Evolutionary conservation across 768 basidiomycete species (phyloP).

Genomic region (Coprinellus aureogranulatus): DNA sequence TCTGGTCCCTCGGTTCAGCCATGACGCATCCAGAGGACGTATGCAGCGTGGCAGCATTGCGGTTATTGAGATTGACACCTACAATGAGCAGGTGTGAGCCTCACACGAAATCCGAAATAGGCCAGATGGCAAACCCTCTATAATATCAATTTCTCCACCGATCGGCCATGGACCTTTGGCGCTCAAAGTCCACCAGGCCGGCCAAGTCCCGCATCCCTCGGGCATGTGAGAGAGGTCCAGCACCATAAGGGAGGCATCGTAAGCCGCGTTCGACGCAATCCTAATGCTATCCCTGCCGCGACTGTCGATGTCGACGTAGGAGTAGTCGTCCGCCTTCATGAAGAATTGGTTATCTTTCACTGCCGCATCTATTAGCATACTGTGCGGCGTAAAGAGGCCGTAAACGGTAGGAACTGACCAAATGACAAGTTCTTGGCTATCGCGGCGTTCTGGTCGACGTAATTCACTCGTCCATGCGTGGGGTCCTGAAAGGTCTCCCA

Average conservation of each 20-base stretch:
- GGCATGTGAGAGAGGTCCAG: slow-evolving; percentile 63
- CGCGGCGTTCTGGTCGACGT: slow-evolving; percentile 45
- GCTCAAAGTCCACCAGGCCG: slow-evolving; percentile 62
- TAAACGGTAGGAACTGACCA: slow-evolving; percentile 29
- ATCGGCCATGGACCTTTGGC: slow-evolving; percentile 52
- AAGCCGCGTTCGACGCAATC: slow-evolving; percentile 45
- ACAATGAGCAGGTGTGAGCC: slow-evolving; percentile 2
- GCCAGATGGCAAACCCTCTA: slow-evolving; percentile 42
- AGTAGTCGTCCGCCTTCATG: slow-evolving; percentile 53
- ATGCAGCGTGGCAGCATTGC: slow-evolving; percentile 55
- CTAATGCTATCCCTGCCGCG: slow-evolving; percentile 60
- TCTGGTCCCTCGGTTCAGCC: slow-evolving; percentile 37
- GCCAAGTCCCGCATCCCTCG: slow-evolving; percentile 58
- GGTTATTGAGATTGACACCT: slow-evolving; percentile 49
- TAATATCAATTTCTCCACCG: slow-evolving; percentile 62
- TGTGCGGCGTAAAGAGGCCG: no score
- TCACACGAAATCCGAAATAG: neutral
- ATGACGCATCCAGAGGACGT: slow-evolving; percentile 50
- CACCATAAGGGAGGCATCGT: slow-evolving; percentile 45
- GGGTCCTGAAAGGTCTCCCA: slow-evolving; percentile 56
- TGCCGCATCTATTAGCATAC: slow-evolving; percentile 10
- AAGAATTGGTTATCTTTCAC: slow-evolving; percentile 45
- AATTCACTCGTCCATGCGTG: slow-evolving; percentile 67
- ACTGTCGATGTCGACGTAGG: slow-evolving; percentile 31
- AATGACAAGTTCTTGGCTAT: slow-evolving; percentile 41